Percentiles rank a stretch among this genome's conserved stretches.
These are phyloP conservation scores for Cardiosporidium cionae DNA, from an alignment of 169 alveolate species.

Conservation along the genomic window DNA sequence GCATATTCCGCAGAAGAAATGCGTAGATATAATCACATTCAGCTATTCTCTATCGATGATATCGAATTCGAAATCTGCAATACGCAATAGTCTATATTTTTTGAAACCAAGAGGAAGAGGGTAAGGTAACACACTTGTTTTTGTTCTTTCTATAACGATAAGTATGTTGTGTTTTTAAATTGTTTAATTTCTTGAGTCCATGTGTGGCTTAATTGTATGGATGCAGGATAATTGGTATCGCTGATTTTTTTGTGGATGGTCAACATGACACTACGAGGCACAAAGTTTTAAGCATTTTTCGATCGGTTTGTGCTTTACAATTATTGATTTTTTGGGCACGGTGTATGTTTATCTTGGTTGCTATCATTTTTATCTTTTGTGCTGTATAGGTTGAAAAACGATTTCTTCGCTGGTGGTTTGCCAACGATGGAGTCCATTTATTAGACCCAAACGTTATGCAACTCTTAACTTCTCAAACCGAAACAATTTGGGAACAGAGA, in stretches of 20 bases:
- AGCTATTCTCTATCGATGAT: constrained; percentile 11
- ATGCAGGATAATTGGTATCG: constrained; percentile 1
- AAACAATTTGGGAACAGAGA: not conserved
- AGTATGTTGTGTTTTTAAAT: not conserved
- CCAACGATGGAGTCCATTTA: not conserved
- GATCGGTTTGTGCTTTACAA: not conserved
- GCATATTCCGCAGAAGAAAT: not conserved
- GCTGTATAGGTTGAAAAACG: not conserved
- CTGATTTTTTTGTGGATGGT: not conserved
- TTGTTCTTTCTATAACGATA: not conserved
- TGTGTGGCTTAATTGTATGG: not conserved
- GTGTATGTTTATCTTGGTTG: not conserved
- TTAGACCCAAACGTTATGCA: not conserved
- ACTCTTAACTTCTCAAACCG: not conserved
- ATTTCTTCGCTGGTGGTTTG: constrained; percentile 7
- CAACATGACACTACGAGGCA: not conserved
- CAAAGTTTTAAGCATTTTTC: not conserved
- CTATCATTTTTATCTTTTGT: not conserved
- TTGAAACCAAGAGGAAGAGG: not conserved
- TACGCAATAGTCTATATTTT: not conserved
- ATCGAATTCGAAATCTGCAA: not conserved
- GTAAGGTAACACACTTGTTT: not conserved
- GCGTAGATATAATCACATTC: not conserved
- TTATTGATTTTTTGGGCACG: not conserved
- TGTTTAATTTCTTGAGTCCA: not conserved